phyloP scores from a whole-genome alignment of 352 stramenopile genomes.

The Globisporangium yorkense region DNA sequence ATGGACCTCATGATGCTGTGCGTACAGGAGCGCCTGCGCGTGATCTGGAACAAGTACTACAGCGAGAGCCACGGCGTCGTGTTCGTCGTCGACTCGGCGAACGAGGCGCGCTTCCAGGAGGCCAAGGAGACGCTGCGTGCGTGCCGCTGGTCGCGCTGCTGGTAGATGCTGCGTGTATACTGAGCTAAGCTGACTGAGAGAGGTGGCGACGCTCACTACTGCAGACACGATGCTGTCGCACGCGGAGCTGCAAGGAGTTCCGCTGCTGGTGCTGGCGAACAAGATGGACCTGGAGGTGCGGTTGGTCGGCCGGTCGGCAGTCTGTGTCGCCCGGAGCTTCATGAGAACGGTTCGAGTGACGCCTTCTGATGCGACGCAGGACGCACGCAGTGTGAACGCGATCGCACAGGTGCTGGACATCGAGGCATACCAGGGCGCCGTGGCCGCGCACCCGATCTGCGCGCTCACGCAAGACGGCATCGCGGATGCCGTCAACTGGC shows the following conservation, averaged over 20 bases:
- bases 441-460: slow-evolving; percentile 51
- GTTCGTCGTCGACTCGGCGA: slow-evolving; percentile 88
- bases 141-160: no score
- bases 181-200: no score
- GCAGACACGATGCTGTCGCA: slow-evolving; percentile 77
- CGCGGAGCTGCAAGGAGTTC: slow-evolving; percentile 71
- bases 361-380: slow-evolving; percentile 11
- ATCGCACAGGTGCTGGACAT: slow-evolving; percentile 44
- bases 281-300: slow-evolving; percentile 83
- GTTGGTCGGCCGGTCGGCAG: background rate
- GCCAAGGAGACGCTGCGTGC: slow-evolving; percentile 79
- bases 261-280: slow-evolving; percentile 87
- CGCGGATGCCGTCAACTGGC: slow-evolving; percentile 62
- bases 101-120: slow-evolving; percentile 84
- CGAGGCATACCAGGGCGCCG: slow-evolving; percentile 26
- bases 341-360: background rate
- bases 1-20: no score
- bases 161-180: no score
- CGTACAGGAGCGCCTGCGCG: slow-evolving; percentile 69
- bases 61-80: slow-evolving; percentile 89
- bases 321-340: no score
- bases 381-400: slow-evolving; percentile 29
- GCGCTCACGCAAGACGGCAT: slow-evolving; percentile 67
- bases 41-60: slow-evolving; percentile 94
- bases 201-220: no score